Base-by-base conservation (phyloP, 2,329 filamentous ascomycete genomes). In the Bipolaris zeicola region DNA sequence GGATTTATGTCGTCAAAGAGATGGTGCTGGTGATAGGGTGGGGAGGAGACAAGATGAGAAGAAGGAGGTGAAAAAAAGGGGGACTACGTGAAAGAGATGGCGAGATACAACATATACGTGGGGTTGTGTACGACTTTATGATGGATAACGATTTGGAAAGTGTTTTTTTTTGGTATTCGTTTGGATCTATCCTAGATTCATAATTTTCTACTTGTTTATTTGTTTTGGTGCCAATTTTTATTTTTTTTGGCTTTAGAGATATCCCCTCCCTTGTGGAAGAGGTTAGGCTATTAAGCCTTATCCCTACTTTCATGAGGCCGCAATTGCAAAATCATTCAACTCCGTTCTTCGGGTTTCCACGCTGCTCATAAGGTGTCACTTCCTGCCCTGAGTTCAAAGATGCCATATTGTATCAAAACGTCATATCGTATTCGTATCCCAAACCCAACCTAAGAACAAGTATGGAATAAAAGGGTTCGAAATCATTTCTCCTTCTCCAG, bases 201-300 rank as follows among this genome's bases (percentile, higher is more conserved):
- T 37, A 16, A 8, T 37, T 37, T 37, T 14, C n/a, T 36, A 7
- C 26, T 28, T 28, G 26, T 28, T 28, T 10, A 8, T 28, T 28
- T 10, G 26, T 28, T 24, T 26, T 26, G 6, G 24, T 26, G 24
- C 24, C 6, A 26, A 7, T 26, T 28, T 20, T 28, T 10, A 2
- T 28, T 47, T 11, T 46, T 3, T 22, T 36, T 38, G 31, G 28
- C 31, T 55, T 48, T 47, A 47, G 47, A 55, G 56, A 58, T 58
- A 58, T 58, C 56, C 56, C 51, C 52, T 24, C 26, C 42, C 39
- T 50, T 41, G 20, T 26, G 11, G 11, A 38, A 47, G 6, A 39
- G 37, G 24, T 38, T 20, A 39, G 46, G 13, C 37, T 18, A 3
- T 38, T 39, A 31, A 26, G 13, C 37, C 7, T 31, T 39, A 10